These are phyloP conservation scores for Globisporangium middletonii DNA, from an alignment of 352 stramenopile species.

Conservation along the genomic window DNA sequence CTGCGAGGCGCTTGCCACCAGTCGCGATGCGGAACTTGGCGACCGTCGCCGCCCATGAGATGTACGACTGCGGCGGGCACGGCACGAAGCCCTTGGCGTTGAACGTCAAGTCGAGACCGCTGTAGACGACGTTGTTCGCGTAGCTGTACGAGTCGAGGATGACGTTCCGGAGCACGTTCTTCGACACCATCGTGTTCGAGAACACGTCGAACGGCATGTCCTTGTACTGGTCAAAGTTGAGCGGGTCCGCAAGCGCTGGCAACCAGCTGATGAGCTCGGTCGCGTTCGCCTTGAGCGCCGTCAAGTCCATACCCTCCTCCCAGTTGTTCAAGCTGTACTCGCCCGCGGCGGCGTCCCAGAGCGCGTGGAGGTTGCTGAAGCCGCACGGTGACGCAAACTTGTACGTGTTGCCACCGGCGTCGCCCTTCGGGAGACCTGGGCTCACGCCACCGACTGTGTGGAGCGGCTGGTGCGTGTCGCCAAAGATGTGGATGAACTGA, in stretches of 20 bases:
- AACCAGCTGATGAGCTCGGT: conserved; percentile 37
- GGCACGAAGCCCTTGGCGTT: conserved; percentile 9
- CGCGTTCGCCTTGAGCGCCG: conserved; percentile 26
- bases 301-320: conserved; percentile 13
- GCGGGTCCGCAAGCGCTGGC: conserved; percentile 21
- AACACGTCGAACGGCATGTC: conserved; percentile 28
- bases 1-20: conserved; percentile 44
- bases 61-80: conserved; percentile 27
- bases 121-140: conserved; percentile 33
- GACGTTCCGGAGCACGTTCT: conserved; percentile 22
- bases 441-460: conserved; percentile 47
- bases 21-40: conserved; percentile 45
- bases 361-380: conserved; percentile 57
- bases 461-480: conserved; percentile 55
- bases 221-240: conserved; percentile 39
- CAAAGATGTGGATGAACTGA: conserved; percentile 71
- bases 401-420: conserved; percentile 57
- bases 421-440: conserved; percentile 35
- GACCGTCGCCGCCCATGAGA: conserved; percentile 22
- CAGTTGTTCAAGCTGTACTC: conserved; percentile 52
- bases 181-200: conserved; percentile 20
- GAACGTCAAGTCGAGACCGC: conserved; percentile 24
- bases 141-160: conserved; percentile 44
- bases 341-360: conserved; percentile 57
- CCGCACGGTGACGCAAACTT: conserved; percentile 39